Evolutionary conservation across 345 rosid species (phyloP), one percentile per base, ranked within the genome.

Genomic region (Salix arbutifolia): DNA sequence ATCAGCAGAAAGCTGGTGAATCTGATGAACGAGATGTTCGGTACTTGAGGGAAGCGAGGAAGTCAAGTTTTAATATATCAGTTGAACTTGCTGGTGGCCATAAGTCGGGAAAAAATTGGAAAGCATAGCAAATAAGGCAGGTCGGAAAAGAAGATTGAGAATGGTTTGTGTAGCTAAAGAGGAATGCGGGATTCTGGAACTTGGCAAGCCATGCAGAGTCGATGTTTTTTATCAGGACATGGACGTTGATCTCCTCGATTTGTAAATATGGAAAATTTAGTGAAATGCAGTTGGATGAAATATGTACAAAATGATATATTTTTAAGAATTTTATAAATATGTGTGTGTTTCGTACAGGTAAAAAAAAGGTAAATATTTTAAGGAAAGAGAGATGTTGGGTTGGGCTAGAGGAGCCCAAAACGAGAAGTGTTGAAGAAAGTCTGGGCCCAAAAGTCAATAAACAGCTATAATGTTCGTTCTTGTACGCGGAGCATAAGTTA

Each of bases 11-110:
- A 89, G 74, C 81, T 95, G 76, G 86, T 89, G 77, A 93, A 89
- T 83, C 91, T 93, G 68, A 93, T 95, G 97, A 91, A 88, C 71
- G 97, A 83, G 97, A 88, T 82, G 94, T 89, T 30, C 92, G 88
- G 80, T 95, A 93, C 85, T 74, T 93, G 76, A 89, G 94, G 83
- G 97, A 93, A 85, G 92, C 92, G 13, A 94, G 91, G 31, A 91
- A 86, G 75, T 88, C 96, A 1, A 88, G 89, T 75, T 88, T 90
- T 83, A 88, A 90, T 61, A 61, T 92, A 77, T 74, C 86, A 12
- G 88, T 89, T 5, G 97, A 89, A 80, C 96, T 90, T 38, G 97
- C 97, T 58, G 94, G 89, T 25, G 87, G 90, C 73, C 73, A 74
- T 26, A 68, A 74, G 62, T 58, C 72, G 17, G 23, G 21, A 53